Percentiles rank a stretch among this genome's conserved stretches.
Conservation (phyloP, 2,329 filamentous ascomycete genomes). For the Geosmithia putterillii region DNA sequence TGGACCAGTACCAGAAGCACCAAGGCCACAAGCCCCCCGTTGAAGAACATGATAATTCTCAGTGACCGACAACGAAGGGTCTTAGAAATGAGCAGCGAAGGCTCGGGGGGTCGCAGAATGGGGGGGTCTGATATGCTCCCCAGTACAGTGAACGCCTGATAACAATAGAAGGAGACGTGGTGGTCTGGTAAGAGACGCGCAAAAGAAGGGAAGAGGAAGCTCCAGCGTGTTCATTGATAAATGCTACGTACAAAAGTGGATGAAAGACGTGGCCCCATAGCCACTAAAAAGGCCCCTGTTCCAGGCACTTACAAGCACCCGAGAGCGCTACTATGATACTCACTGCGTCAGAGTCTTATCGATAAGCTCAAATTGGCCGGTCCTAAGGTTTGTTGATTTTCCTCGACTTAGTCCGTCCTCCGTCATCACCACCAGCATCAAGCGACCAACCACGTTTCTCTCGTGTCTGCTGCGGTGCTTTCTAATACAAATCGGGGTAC, state of each 20-base stretch:
- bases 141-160: background rate
- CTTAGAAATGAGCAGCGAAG: background rate
- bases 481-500: background rate
- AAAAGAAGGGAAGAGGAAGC: background rate
- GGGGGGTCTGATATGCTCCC: no score
- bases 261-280: background rate
- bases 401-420: background rate
- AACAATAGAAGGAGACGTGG: background rate
- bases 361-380: background rate
- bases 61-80: conserved; percentile 2
- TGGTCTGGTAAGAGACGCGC: background rate
- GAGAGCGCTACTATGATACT: background rate
- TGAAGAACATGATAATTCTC: conserved; percentile 39
- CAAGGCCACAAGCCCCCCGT: conserved; percentile 22
- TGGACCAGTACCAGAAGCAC: conserved; percentile 39
- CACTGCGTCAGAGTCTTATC: background rate
- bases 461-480: background rate
- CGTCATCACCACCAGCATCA: background rate
- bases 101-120: no score
- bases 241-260: background rate
- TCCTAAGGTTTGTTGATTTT: background rate
- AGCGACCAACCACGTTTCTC: background rate
- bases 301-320: background rate
- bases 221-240: conserved; percentile 1
- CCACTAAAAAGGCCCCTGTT: background rate